phyloP scores from a whole-genome alignment of 2,329 filamentous ascomycete genomes.

The Xylariaceae sp. region DNA sequence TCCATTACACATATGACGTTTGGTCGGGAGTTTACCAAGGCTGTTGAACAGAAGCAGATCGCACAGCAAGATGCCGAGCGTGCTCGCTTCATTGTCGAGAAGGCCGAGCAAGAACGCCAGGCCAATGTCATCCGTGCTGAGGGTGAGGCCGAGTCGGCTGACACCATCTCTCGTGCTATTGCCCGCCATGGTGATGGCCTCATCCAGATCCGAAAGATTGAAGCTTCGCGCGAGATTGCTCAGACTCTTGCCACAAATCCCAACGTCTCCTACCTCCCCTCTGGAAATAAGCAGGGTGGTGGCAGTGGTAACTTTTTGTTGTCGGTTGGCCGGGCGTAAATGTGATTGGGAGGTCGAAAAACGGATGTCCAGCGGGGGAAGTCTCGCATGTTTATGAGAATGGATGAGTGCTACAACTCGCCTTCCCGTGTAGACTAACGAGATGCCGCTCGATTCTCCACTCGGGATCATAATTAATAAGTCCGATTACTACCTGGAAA shows the following conservation, averaged over 20 bases:
- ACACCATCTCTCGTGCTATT: slow-evolving; percentile 91
- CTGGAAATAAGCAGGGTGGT: slow-evolving; percentile 61
- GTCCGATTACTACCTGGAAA: slow-evolving; percentile 25
- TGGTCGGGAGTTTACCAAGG: slow-evolving; percentile 96
- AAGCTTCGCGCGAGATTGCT: slow-evolving; percentile 94
- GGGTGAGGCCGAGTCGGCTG: slow-evolving; percentile 94
- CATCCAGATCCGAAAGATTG: slow-evolving; percentile 93
- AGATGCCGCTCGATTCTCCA: slow-evolving; percentile 33
- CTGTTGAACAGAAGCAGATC: slow-evolving; percentile 99
- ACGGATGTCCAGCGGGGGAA: background rate
- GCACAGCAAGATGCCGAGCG: slow-evolving; percentile 98
- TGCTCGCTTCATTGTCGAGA: slow-evolving; percentile 96
- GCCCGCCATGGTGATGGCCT: slow-evolving; percentile 89
- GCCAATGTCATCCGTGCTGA: slow-evolving; percentile 97
- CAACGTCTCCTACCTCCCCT: slow-evolving; percentile 91
- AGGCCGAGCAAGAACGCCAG: slow-evolving; percentile 96
- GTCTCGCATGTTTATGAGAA: background rate
- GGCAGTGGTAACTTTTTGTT: slow-evolving; percentile 46
- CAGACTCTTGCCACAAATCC: slow-evolving; percentile 84
- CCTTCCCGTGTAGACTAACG: slow-evolving; percentile 26
- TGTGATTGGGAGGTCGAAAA: slow-evolving; percentile 9
- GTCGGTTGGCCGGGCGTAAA: slow-evolving; percentile 45
- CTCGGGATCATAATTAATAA: slow-evolving; percentile 33
- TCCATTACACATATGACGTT: slow-evolving; percentile 99
- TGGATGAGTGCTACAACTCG: background rate